A percentile compares a stretch with the other conserved stretches of the same genome.
Evolutionary conservation across 495 filamentous ascomycete genomes (phyloP).

Genomic region (Daldinia decipiens): DNA sequence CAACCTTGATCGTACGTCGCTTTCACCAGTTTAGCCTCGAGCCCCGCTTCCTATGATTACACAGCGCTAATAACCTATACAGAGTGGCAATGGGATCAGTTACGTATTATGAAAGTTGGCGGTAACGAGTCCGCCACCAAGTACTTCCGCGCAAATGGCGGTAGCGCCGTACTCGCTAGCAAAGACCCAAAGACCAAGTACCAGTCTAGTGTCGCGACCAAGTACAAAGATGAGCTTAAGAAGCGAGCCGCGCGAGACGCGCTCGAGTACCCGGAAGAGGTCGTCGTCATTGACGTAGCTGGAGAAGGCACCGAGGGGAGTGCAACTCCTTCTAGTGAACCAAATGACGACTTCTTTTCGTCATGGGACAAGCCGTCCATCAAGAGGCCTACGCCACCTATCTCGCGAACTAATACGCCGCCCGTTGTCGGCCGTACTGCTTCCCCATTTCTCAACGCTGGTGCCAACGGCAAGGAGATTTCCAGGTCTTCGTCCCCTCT

Average conservation of each 20-base stretch:
- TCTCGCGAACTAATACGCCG: constrained; percentile 89
- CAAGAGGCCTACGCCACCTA: constrained; percentile 93
- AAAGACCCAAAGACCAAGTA: constrained; percentile 98
- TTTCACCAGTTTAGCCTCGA: constrained; percentile 9
- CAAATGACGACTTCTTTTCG: constrained; percentile 95
- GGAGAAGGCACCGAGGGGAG: constrained; percentile 68
- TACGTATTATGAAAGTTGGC: constrained; percentile 97
- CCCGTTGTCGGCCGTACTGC: constrained; percentile 83
- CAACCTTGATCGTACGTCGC: constrained; percentile 90
- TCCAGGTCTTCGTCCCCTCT: constrained; percentile 85
- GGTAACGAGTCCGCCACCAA: constrained; percentile 98
- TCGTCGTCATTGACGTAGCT: constrained; percentile 80
- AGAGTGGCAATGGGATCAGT: constrained; percentile 99
- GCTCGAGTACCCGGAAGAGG: constrained; percentile 86
- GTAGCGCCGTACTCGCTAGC: constrained; percentile 89
- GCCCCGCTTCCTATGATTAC: background rate
- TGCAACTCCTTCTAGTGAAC: constrained; percentile 77
- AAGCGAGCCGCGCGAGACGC: constrained; percentile 82
- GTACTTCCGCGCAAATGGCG: constrained; percentile 95
- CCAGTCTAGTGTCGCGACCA: constrained; percentile 85
- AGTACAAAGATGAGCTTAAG: constrained; percentile 96
- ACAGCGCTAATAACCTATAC: constrained; percentile 31
- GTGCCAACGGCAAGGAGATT: constrained; percentile 73
- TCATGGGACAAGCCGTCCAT: constrained; percentile 98
- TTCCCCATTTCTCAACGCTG: constrained; percentile 86